Evolutionary conservation across 305 asterid species (phyloP), one percentile per base, ranked within the genome.

Genomic region (Rubia peregrina): DNA sequence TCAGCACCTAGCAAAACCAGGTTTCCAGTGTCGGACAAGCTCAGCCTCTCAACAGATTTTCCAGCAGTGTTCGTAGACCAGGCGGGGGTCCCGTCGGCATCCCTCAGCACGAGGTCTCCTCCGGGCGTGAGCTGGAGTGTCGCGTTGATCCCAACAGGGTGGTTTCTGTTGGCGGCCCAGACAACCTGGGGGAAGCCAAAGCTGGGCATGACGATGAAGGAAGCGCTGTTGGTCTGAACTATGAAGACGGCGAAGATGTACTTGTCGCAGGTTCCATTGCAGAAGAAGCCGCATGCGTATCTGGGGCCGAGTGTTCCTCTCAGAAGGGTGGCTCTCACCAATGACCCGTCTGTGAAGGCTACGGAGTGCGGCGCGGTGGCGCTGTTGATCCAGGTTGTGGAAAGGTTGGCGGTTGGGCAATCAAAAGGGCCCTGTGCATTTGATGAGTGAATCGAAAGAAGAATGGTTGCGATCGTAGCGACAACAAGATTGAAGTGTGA

Each of bases 161-260:
- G 69, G 68, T 79, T 56, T n/a, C 82, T 63, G 44, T 87, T 87
- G 51, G 90, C 86, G 24, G 88, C 82, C 92, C 90, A 85, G 11
- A 83, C 85, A 41, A 84, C 82, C 71, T 72, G 87, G 1, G 88
- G 85, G 75, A 78, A 80, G 9, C 82, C 86, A 6, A 40, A 4
- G 63, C 63, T 59, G 36, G 63, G 63, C 63, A 22, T 21, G 38
- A 24, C 30, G 63, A 59, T 59, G 38, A 9, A 59, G 63, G 63
- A 59, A 10, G 38, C 63, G 63, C 83, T 81, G 40, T 83, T 80
- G 1, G 86, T 81, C 74, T 76, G 85, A 61, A 85, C 84, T 7
- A 82, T 80, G 68, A 80, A 84, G 9, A 86, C 12, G 5, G 81
- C 87, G 36, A 86, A 79, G 42, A 82, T 63, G 62, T 78, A 82